Evolutionary conservation across 441 rosid species (phyloP), one percentile per base, ranked within the genome.

Genomic region (Erysimum pusillum): DNA sequence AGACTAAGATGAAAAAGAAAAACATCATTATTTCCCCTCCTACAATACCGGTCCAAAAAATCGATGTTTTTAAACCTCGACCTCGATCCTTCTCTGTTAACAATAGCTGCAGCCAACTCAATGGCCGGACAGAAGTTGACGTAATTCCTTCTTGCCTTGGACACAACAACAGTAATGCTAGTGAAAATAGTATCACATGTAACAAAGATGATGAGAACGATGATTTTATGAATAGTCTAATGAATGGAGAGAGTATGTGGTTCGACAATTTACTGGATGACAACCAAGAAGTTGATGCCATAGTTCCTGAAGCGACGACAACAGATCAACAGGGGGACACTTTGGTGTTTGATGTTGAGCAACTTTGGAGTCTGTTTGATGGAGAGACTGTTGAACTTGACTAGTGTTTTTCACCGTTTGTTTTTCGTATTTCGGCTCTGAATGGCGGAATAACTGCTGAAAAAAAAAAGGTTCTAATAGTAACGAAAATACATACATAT

Each of bases 11-110:
- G 61, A 48, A 9, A 60, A 69, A 65, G 32, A 71, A 9, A 46
- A 12, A 15, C 6, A 25, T 18, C 6, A 25, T 18, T 14, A 57
- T 34, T 18, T 63, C 60, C 8, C 10, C 52, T 48, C 10, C 5
- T 18, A 7, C 13, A 1, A 3, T 28, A 57, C 73, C 72, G 1
- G 49, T 61, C 11, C 15, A 32, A 9, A 82, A 77, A 73, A 61
- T 51, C 4, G 68, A 74, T 11, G 76, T 82, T 38, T 42, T 86
- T 9, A 88, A 69, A 73, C 83, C 78, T 64, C 69, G 64, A 34
- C 80, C 80, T 71, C 74, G 76, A 68, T 66, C 57, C 64, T 73
- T 79, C 67, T 45, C 49, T 0, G 20, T 32, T 11, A 62, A 9
- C 20, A 68, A 12, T 7, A 39, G 45, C 25, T 49, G 56, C 6